Evolutionary conservation across 441 rosid genomes (phyloP), one percentile per base, ranked within the genome.

Genomic region (Aquilaria agallochum): DNA sequence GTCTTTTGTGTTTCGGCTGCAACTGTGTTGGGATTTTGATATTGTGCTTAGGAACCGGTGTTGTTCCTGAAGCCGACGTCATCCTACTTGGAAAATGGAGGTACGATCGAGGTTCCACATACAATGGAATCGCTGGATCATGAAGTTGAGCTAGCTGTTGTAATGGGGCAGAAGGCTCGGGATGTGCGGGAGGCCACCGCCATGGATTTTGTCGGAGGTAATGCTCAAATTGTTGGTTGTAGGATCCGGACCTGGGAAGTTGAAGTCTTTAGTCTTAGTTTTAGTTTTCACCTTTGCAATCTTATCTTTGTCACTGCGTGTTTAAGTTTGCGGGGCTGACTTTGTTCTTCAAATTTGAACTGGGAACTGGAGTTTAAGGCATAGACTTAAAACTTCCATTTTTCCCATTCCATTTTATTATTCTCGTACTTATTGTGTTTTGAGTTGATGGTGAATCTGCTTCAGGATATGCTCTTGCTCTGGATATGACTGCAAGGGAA

Each of bases 401-500:
- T 10, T 4, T 2, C 10, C 4, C 45, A 1, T 13, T 30, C 51
- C 54, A 30, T 53, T 53, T 36, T 5, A 2, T 10, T 4, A 9
- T 58, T 59, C 45, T 50, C 54, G 34, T 40, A 44, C 54, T 42
- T 44, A 36, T 34, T 60, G 36, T 61, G 56, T 51, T 62, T n/a
- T 51, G 10, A 40, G 7, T 62, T 52, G 65, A 34, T 51, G 30
- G 30, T 7, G 12, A 40, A 42, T 27, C 57, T 49, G 53, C 46
- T 68, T 33, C 73, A 94, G 99, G 97, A 15, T 94, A 94, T 82
- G 94, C 99, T 15, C 77, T 94, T 78, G 98, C 90, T 12, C 70
- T 93, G 80, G 98, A 90, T 74, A 93, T 90, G 97, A 88, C 97
- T 76, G 96, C 97, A 11, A 87, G 95, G 72, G 97, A 94, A 64